Evolutionary conservation across 371 early-diverging fungal genomes (phyloP).

Genomic region (Spiromyces aspiralis): DNA sequence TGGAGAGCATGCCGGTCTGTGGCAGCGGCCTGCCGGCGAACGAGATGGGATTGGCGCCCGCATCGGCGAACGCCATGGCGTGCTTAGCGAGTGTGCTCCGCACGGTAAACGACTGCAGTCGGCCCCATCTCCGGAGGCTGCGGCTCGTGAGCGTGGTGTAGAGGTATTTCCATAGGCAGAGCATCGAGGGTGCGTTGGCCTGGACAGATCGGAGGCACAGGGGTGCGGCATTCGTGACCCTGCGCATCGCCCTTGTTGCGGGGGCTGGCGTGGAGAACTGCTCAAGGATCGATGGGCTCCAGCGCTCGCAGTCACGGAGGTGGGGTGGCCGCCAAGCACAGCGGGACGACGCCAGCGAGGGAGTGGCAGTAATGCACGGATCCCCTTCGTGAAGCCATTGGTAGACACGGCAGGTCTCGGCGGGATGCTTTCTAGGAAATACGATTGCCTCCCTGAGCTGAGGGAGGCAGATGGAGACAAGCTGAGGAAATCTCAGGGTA

Average conservation of each 20-base stretch:
- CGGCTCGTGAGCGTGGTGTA: not conserved
- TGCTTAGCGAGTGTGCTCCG: not conserved
- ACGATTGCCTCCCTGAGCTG: not conserved
- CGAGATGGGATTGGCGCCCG: not conserved
- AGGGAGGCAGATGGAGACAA: not conserved
- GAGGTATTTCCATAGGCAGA: not conserved
- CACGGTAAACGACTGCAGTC: not conserved
- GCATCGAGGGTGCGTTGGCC: not conserved
- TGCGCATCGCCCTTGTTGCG: not conserved
- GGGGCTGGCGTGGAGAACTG: not conserved
- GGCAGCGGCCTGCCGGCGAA: not conserved
- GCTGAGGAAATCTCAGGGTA: not conserved
- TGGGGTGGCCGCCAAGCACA: not conserved
- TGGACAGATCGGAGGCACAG: not conserved
- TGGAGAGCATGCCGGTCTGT: not conserved
- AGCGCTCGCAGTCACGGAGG: not conserved
- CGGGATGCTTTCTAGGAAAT: not conserved
- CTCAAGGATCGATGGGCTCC: not conserved
- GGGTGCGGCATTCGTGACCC: not conserved
- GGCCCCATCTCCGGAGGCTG: not conserved
- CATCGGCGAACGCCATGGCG: not conserved
- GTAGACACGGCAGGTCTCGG: not conserved
- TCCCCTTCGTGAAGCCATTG: too few relatives aligned
- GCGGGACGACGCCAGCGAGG: not conserved
- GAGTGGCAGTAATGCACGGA: too few relatives aligned